These are phyloP conservation scores for Chionographis japonica DNA, from an alignment of 106 monocot genomes.

Conservation along the genomic window DNA sequence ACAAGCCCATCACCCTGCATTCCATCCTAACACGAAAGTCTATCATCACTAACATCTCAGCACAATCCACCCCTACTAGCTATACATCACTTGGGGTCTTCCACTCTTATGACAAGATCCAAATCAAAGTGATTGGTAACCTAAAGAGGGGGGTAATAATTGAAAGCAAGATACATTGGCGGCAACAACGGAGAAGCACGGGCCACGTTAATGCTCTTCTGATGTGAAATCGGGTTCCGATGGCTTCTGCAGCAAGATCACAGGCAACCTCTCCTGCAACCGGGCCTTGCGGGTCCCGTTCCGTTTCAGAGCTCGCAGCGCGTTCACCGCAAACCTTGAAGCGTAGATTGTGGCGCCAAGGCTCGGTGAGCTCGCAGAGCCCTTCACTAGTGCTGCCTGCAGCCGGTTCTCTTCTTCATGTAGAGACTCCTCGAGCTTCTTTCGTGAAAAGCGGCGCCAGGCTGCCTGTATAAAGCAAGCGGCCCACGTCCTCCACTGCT, in stretches of 20 bases:
- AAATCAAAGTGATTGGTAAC: no score
- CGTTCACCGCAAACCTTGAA: slow-evolving; percentile 46
- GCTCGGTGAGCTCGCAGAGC: slow-evolving; percentile 25
- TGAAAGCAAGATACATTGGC: no score
- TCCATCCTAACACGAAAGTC: no score
- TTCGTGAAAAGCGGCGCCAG: slow-evolving; percentile 43
- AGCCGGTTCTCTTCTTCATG: slow-evolving; percentile 36
- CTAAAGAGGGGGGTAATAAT: no score
- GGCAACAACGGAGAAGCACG: no score
- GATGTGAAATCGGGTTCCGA: slow-evolving; percentile 50
- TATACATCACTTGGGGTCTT: no score
- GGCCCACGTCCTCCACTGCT: slow-evolving; percentile 62
- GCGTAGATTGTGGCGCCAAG: slow-evolving; percentile 53
- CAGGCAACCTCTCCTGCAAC: slow-evolving; percentile 38
- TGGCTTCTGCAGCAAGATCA: slow-evolving; percentile 51
- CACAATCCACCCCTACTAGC: no score
- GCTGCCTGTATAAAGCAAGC: slow-evolving; percentile 67
- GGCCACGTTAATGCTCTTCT: slow-evolving; percentile 7
- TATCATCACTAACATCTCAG: no score
- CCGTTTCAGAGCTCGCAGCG: slow-evolving; percentile 25
- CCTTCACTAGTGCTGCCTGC: slow-evolving; percentile 32
- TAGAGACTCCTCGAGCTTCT: slow-evolving; percentile 48
- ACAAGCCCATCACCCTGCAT: no score
- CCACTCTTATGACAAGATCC: no score
- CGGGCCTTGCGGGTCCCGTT: slow-evolving; percentile 21